Conservation (phyloP, 495 filamentous ascomycete genomes). For the Xylaria bambusicola region DNA sequence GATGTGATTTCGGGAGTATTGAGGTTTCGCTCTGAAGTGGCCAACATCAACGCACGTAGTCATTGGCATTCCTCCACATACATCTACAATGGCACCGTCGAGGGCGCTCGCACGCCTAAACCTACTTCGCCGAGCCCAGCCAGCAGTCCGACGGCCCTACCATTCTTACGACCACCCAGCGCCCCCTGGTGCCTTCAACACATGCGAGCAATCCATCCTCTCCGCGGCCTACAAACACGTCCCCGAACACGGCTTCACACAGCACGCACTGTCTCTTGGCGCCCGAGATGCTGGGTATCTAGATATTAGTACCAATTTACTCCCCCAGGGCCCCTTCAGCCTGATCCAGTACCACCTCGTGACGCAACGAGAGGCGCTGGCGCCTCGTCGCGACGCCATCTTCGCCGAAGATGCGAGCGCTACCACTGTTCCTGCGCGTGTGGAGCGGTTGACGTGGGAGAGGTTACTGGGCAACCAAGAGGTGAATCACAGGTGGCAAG, state of each 20-base stretch:
- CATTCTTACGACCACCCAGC: constrained; percentile 71
- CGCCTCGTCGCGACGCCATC: constrained; percentile 30
- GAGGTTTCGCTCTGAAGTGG: background rate
- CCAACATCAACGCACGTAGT: too few relatives aligned
- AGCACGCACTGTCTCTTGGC: constrained; percentile 68
- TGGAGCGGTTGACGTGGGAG: constrained; percentile 67
- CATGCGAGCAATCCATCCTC: constrained; percentile 76
- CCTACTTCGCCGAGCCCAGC: constrained; percentile 6
- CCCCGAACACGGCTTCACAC: constrained; percentile 79
- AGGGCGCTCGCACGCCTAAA: constrained; percentile 8
- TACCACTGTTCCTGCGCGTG: constrained; percentile 46
- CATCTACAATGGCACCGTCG: constrained; percentile 19
- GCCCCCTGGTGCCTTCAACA: constrained; percentile 62
- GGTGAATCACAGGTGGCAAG: constrained; percentile 77
- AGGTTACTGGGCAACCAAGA: constrained; percentile 70
- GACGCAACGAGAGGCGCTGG: constrained; percentile 56
- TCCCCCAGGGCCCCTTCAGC: constrained; percentile 77
- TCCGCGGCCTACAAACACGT: constrained; percentile 76
- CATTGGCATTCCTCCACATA: background rate
- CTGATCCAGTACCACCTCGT: constrained; percentile 82
- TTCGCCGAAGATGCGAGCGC: constrained; percentile 30
- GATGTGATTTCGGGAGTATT: background rate
- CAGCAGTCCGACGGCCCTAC: constrained; percentile 49
- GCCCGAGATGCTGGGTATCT: constrained; percentile 82
- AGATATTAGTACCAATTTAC: constrained; percentile 78